A percentile compares a stretch with the other conserved stretches of the same genome.
Conservation (phyloP, 441 rosid species). For the Populus hybrid region DNA sequence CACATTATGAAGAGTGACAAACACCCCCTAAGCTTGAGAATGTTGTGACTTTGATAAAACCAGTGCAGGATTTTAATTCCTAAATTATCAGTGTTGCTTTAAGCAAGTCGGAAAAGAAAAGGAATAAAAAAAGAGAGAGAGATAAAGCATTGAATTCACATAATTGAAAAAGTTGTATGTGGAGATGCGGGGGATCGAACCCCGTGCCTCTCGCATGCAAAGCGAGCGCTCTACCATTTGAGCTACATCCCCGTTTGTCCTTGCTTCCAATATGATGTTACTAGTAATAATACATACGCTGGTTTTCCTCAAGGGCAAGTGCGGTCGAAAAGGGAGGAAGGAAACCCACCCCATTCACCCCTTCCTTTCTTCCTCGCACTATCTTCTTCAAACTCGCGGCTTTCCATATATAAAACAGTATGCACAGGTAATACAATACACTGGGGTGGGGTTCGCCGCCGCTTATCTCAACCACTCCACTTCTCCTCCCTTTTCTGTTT, state of each 20-base stretch:
- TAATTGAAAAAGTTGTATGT: accelerated
- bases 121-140: not conserved
- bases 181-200: slow-evolving; percentile 37
- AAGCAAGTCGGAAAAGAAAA: not conserved
- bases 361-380: too few species aligned
- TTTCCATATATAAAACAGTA: too few species aligned
- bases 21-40: not conserved
- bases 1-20: not conserved
- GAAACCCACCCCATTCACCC: too few species aligned
- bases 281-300: too few species aligned
- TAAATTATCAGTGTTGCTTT: not conserved
- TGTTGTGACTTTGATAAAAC: too few species aligned
- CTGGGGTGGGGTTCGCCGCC: too few species aligned
- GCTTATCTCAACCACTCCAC: too few species aligned
- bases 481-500: too few species aligned
- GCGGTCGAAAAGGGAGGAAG: too few species aligned
- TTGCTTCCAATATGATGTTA: accelerated
- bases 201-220: slow-evolving; percentile 98
- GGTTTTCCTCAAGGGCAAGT: too few species aligned
- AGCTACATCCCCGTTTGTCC: not conserved
- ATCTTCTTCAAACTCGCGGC: too few species aligned
- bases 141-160: not conserved
- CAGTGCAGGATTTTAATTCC: not conserved
- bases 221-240: slow-evolving; percentile 82
- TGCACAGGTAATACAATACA: too few species aligned